phyloP scores from a whole-genome alignment of 2,329 filamentous ascomycete genomes.

The Colletotrichum liriopes region DNA sequence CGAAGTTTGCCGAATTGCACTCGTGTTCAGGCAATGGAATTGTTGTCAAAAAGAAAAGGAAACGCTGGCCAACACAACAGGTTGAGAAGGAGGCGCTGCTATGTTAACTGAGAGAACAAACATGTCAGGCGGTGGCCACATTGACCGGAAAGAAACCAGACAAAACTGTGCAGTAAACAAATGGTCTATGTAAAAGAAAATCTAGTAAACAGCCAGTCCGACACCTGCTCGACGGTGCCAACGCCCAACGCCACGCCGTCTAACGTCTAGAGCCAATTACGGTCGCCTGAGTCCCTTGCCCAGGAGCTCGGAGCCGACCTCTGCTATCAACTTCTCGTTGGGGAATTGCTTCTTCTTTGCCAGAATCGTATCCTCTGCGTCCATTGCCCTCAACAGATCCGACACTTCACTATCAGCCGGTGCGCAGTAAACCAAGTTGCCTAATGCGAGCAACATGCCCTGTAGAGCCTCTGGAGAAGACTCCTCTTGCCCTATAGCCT shows the following conservation, averaged over 20 bases:
- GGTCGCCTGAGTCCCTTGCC: conserved; percentile 64
- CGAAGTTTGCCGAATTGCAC: conserved; percentile 1
- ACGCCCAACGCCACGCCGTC: conserved; percentile 35
- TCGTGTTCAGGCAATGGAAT: background rate
- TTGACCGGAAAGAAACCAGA: background rate
- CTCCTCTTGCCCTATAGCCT: conserved; percentile 75
- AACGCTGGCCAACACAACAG: background rate
- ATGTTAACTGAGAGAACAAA: background rate
- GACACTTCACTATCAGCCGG: conserved; percentile 81
- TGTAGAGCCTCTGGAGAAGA: conserved; percentile 80
- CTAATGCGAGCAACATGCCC: conserved; percentile 83
- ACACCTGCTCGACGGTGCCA: conserved; percentile 19
- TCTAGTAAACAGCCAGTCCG: conserved; percentile 12
- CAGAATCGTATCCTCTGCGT: conserved; percentile 76
- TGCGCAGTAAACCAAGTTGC: conserved; percentile 81
- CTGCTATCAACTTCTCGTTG: conserved; percentile 69
- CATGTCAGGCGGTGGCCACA: background rate
- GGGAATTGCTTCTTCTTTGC: conserved; percentile 72
- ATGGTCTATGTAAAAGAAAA: conserved; percentile 19
- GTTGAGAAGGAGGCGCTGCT: background rate
- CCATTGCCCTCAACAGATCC: conserved; percentile 84
- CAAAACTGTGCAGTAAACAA: conserved; percentile 18
- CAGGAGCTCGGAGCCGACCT: conserved; percentile 68
- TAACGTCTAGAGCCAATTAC: conserved; percentile 12
- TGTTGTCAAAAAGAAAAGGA: background rate